Evolutionary conservation across 495 filamentous ascomycete species (phyloP).

Genomic region (Aspergillus panamensis): DNA sequence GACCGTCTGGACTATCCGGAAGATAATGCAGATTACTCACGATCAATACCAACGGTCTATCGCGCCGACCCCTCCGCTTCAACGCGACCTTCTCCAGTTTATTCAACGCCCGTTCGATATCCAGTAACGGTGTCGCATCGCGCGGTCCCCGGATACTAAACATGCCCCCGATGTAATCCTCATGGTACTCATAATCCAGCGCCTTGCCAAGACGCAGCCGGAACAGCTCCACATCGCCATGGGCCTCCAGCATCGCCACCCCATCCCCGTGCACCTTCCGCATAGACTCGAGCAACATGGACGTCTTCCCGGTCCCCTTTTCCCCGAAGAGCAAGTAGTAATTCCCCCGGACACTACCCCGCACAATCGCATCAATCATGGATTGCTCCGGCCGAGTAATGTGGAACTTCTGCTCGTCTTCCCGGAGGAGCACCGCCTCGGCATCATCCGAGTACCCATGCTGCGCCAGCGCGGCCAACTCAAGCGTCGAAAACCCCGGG

Average conservation of each 20-base stretch:
- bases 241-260: constrained; percentile 90
- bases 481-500: constrained; percentile 77
- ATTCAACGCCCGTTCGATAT: constrained; percentile 95
- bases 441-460: constrained; percentile 20
- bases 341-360: constrained; percentile 65
- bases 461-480: constrained; percentile 63
- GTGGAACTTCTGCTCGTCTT: constrained; percentile 1
- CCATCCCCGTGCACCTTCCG: constrained; percentile 80
- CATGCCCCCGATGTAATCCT: constrained; percentile 86
- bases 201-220: constrained; percentile 87
- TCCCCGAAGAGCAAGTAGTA: constrained; percentile 93
- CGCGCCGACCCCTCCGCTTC: constrained; percentile 52
- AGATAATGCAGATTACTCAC: constrained; percentile 88
- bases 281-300: constrained; percentile 94
- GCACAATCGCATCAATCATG: constrained; percentile 73
- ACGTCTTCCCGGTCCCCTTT: constrained; percentile 95
- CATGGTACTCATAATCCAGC: constrained; percentile 87
- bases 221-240: constrained; percentile 92
- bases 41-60: constrained; percentile 75
- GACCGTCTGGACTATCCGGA: constrained; percentile 84
- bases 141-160: constrained; percentile 92
- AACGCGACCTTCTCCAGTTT: constrained; percentile 95
- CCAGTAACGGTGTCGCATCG: constrained; percentile 85
- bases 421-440: not conserved
- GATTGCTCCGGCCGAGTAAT: constrained; percentile 56